Evolutionary conservation across 805 yeast genomes (phyloP), one percentile per base, ranked within the genome.

Genomic region (Lachancea meyersii): DNA sequence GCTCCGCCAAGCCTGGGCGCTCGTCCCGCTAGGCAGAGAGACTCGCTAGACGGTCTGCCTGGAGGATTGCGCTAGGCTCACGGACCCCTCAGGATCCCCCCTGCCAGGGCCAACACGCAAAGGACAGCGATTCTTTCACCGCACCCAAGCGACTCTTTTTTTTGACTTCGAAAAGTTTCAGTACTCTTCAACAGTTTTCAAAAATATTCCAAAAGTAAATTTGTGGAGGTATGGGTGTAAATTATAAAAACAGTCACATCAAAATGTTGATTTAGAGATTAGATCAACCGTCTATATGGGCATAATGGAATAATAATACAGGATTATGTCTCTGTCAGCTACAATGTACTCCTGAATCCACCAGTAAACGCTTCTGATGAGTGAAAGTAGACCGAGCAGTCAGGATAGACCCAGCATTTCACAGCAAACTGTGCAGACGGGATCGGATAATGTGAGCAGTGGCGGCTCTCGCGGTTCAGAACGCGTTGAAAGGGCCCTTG

Each of bases 71-170:
- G 35, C 35, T 11, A 17, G 28, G 28, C 28, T 26, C 28, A 26
- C n/a, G n/a, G n/a, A n/a, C n/a, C n/a, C n/a, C n/a, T n/a, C n/a
- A n/a, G n/a, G n/a, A n/a, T n/a, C n/a, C n/a, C n/a, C n/a, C n/a
- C n/a, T n/a, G n/a, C n/a, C n/a, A n/a, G n/a, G n/a, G n/a, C n/a
- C n/a, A n/a, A n/a, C n/a, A n/a, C n/a, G n/a, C n/a, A n/a, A n/a
- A n/a, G n/a, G n/a, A n/a, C n/a, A n/a, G n/a, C n/a, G n/a, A n/a
- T n/a, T n/a, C n/a, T n/a, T n/a, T n/a, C n/a, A n/a, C n/a, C n/a
- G n/a, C n/a, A 32, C 35, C 35, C 22, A 32, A 32, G 35, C 35
- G 35, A 32, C 35, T 32, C 35, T 32, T 32, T 32, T 17, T 32
- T 19, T 26, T 5, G 10, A 14, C 4, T 11, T 26, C 13, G 6